phyloP scores from a whole-genome alignment of 805 yeast species.

The Wilhelminamyces savonicus region DNA sequence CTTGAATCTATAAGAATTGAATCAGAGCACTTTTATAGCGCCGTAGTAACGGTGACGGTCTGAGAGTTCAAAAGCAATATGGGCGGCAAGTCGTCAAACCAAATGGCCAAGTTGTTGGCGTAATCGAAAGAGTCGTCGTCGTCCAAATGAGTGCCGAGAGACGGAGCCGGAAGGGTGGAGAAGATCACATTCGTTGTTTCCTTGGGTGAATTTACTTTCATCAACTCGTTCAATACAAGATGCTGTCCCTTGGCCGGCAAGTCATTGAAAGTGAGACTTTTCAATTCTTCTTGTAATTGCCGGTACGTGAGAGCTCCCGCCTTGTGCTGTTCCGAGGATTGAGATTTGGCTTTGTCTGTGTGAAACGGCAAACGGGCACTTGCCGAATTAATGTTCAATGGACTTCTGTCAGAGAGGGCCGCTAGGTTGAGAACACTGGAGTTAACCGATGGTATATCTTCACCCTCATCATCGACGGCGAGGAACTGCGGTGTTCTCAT shows the following conservation, averaged over 20 bases:
- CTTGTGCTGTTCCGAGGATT: background rate
- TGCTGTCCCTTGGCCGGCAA: conserved; percentile 92
- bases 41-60: conserved; percentile 94
- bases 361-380: too few species aligned
- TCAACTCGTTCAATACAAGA: conserved; percentile 77
- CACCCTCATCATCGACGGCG: conserved; percentile 19
- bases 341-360: background rate
- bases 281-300: conserved; percentile 32
- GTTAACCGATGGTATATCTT: conserved; percentile 7
- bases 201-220: conserved; percentile 55
- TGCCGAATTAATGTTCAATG: too few species aligned
- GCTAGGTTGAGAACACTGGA: conserved; percentile 6
- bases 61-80: conserved; percentile 79
- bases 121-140: conserved; percentile 68
- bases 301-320: conserved; percentile 20
- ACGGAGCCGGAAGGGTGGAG: conserved; percentile 87
- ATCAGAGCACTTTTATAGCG: too few species aligned
- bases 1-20: too few species aligned
- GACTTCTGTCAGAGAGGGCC: too few species aligned
- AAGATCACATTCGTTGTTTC: conserved; percentile 63
- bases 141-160: conserved; percentile 70
- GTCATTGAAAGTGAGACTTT: conserved; percentile 59
- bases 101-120: conserved; percentile 65
- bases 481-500: conserved; percentile 29
- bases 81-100: conserved; percentile 84